These are phyloP conservation scores for Cutaneotrichosporon sp. DNA, from an alignment of 1,284 basidiomycete species.

Conservation along the genomic window DNA sequence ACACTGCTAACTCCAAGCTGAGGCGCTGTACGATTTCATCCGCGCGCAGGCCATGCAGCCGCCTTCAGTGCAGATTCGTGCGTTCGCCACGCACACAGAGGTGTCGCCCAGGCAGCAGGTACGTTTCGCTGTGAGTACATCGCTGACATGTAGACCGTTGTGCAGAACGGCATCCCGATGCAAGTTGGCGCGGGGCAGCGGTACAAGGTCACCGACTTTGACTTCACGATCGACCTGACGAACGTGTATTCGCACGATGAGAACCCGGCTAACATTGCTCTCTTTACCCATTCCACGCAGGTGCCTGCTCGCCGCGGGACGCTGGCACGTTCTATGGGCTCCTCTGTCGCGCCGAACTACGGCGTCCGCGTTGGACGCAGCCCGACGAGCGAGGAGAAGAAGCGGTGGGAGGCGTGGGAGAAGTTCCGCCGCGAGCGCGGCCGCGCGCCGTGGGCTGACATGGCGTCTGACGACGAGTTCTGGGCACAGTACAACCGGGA, in stretches of 20 bases:
- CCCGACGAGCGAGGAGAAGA: background rate
- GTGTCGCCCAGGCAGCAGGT: constrained; percentile 18
- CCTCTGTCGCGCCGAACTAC: background rate
- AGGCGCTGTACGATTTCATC: constrained; percentile 37
- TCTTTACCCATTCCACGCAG: constrained; percentile 18
- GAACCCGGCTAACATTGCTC: constrained; percentile 30
- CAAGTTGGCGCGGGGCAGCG: constrained; percentile 24
- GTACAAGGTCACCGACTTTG: constrained; percentile 35
- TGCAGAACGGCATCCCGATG: constrained; percentile 20
- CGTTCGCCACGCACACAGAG: constrained; percentile 24
- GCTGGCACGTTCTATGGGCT: background rate
- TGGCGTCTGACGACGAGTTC: constrained; percentile 14
- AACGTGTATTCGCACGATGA: constrained; percentile 26
- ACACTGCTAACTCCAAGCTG: constrained; percentile 16
- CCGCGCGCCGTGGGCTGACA: constrained; percentile 9
- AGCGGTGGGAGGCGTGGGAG: constrained; percentile 7
- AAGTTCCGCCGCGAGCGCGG: constrained; percentile 6
- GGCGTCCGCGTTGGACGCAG: background rate
- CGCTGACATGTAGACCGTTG: constrained; percentile 18
- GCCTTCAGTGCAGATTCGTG: constrained; percentile 26
- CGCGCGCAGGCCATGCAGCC: constrained; percentile 23
- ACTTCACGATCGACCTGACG: constrained; percentile 39
- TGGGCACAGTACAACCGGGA: background rate
- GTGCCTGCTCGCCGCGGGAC: constrained; percentile 20
- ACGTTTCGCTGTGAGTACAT: too few relatives aligned